Evolutionary conservation across 1,139 yeast species (phyloP).

Genomic region (Zygotorulaspora mrakii): DNA sequence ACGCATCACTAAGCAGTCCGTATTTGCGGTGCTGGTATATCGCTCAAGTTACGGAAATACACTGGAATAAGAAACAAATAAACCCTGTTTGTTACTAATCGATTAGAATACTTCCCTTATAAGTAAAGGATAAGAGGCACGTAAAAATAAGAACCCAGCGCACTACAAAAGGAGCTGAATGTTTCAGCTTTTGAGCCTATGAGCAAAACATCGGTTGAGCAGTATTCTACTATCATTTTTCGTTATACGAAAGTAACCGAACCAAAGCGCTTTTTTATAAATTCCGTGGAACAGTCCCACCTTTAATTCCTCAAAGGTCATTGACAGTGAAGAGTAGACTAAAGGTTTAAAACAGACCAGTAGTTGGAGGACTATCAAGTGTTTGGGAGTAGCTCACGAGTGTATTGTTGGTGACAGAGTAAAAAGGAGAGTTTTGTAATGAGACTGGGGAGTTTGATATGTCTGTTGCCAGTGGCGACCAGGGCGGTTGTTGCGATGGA

Average conservation of each 20-base stretch:
- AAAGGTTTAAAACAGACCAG: slow-evolving; percentile 1
- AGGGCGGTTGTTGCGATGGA: slow-evolving; percentile 9
- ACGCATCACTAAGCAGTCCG: not conserved
- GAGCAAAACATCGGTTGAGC: no score
- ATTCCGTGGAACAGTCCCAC: slow-evolving; percentile 3
- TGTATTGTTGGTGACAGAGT: not conserved
- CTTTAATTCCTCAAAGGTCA: slow-evolving; percentile 1
- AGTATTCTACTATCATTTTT: not conserved
- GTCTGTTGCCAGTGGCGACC: slow-evolving; percentile 3
- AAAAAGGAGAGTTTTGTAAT: not conserved
- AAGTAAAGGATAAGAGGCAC: not conserved
- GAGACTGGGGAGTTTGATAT: slow-evolving; percentile 3
- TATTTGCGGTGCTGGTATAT: not conserved
- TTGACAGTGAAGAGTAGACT: no score
- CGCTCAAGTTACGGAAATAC: not conserved
- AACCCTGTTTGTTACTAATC: slow-evolving; percentile 1
- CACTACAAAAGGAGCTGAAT: no score
- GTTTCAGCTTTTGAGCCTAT: no score
- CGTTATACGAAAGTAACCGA: not conserved
- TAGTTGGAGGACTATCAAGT: no score
- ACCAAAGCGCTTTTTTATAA: slow-evolving; percentile 1
- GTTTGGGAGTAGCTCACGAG: no score
- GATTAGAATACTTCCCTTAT: not conserved
- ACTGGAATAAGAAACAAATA: not conserved
- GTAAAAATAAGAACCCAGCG: no score